Base-by-base conservation (phyloP, 306 rosid species). In the Begonia loranthoides region DNA sequence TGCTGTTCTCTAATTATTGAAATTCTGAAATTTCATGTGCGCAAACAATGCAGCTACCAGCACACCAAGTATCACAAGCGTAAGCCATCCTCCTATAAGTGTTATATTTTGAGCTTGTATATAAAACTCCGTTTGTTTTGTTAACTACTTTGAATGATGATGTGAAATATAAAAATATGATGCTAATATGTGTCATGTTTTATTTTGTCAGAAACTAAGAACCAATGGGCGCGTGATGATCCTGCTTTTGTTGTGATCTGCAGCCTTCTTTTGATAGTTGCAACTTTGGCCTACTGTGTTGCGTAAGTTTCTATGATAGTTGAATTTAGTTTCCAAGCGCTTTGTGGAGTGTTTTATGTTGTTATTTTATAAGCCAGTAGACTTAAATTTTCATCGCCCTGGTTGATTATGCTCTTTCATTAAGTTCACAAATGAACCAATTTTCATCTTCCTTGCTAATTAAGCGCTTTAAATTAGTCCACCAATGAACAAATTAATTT, bases 141-240 rank as follows among this genome's bases (percentile, higher is more conserved):
- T 49, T 13, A 2, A 43, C n/a, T 43, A 43, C 15, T 43, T n/a
- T 43, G 47, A n/a, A 43, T 43, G 47, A 43, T 10, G 19, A 11
- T 41, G 6, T 49, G 9, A 39, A 54, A n/a, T 52, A 36, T 41
- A 16, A 41, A 15, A 47, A 24, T 43, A 9, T 49, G 50, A 43
- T 50, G 44, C 56, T 54, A 28, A 51, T 17, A 17, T 11, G 1
- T 21, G 24, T 34, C 17, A 52, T 13, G 13, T 38, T 45, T 36
- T 39, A 45, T 52, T 67, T 58, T 66, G 58, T 70, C 89, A 92
- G 99, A 92, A 83, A 92, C 99, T 75, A 92, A 92, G 88, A 92
- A 92, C 60, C 99, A 92, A 71, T 92, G 99, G 99, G 96, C 99
- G 56, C 99, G 99, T 19, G 99, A 92, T 45, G 99, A 92, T 66